phyloP scores from a whole-genome alignment of 1,284 basidiomycete species.

The Ustilago nuda region DNA sequence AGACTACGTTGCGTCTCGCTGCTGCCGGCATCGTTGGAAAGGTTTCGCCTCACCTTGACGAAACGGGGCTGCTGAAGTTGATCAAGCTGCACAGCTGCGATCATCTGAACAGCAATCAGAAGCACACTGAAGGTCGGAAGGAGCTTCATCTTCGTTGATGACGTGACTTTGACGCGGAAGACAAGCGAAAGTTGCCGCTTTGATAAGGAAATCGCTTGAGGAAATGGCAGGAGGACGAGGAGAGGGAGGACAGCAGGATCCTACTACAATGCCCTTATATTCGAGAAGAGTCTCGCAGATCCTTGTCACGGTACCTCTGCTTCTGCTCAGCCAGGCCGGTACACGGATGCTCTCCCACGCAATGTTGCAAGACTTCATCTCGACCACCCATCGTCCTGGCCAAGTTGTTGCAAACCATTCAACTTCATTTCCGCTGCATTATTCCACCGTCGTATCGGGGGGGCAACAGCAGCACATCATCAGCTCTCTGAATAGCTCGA shows the following conservation, averaged over 20 bases:
- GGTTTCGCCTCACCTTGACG: slow-evolving; percentile 15
- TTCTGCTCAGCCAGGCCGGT: not conserved
- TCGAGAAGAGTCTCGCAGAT: too few species aligned
- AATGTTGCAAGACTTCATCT: slow-evolving; percentile 7
- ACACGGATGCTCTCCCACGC: slow-evolving; percentile 3
- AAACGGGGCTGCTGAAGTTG: slow-evolving; percentile 12
- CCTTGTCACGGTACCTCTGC: too few species aligned
- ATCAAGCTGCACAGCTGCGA: slow-evolving; percentile 10
- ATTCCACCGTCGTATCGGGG: slow-evolving; percentile 1
- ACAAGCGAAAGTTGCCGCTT: not conserved
- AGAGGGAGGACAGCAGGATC: not conserved
- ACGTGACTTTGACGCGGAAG: not conserved
- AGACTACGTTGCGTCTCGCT: not conserved
- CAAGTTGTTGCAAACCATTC: slow-evolving; percentile 9
- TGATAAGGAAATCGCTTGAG: not conserved
- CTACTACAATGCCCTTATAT: not conserved
- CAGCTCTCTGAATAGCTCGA: not conserved
- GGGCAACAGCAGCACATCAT: slow-evolving; percentile 2
- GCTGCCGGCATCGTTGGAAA: not conserved
- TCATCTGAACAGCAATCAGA: slow-evolving; percentile 18
- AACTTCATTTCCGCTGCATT: slow-evolving; percentile 6
- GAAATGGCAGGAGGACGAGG: not conserved
- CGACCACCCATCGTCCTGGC: slow-evolving; percentile 15
- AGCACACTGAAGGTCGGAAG: slow-evolving; percentile 11
- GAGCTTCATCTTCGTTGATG: slow-evolving; percentile 16